Evolutionary conservation across 2,329 filamentous ascomycete genomes (phyloP).

Genomic region (Falciphora oryzae): DNA sequence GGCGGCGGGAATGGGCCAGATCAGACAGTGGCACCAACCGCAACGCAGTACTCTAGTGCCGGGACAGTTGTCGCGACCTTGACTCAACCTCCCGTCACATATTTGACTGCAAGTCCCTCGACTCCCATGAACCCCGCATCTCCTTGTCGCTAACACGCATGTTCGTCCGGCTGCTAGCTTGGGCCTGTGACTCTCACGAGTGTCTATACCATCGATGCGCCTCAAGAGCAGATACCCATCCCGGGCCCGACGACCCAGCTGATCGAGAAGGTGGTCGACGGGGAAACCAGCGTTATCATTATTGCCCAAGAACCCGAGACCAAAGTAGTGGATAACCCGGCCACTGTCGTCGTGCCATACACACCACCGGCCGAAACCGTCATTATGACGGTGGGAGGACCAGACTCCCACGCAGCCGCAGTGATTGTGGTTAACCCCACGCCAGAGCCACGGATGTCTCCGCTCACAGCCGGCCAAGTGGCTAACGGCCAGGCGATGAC

Average conservation of each 20-base stretch:
- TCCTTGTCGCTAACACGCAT: background rate
- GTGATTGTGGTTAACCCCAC: background rate
- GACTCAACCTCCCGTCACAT: background rate
- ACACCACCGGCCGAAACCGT: background rate
- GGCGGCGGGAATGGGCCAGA: too few relatives aligned
- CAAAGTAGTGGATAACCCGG: background rate
- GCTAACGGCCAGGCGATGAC: constrained; percentile 14
- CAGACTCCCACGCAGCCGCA: background rate
- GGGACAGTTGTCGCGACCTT: background rate
- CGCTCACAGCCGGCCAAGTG: background rate
- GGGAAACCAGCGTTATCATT: constrained; percentile 9
- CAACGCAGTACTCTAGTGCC: background rate
- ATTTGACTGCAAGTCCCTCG: background rate
- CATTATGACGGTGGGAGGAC: background rate
- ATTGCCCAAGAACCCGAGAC: background rate
- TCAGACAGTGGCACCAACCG: background rate
- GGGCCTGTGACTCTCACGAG: constrained; percentile 19
- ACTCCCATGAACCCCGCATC: background rate
- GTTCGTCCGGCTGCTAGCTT: background rate
- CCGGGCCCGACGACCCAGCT: constrained; percentile 17
- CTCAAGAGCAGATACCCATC: background rate
- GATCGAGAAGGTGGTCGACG: constrained; percentile 18
- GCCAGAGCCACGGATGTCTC: background rate
- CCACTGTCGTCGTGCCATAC: background rate
- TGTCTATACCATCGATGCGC: constrained; percentile 13